Base-by-base conservation (phyloP, 1,139 yeast species). In the Waltiozyma sp. region DNA sequence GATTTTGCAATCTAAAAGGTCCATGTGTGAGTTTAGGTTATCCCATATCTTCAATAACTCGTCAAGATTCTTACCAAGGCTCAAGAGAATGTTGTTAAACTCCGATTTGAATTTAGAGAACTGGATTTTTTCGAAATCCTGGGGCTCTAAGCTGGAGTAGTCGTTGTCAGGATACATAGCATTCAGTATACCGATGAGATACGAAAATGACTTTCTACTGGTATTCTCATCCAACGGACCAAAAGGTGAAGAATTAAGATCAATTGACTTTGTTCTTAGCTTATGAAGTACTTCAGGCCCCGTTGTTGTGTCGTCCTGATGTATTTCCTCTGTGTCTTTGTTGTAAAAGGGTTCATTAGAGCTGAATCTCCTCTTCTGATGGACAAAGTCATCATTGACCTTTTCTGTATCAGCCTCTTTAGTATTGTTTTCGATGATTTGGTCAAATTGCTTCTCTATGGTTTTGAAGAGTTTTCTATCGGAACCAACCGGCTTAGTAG, bases 91-190 rank as follows among this genome's bases (percentile, higher is more conserved):
- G 55, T 87, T 86, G 59, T 88, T 88, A 55, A 91, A 82, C 43
- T 80, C 76, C 42, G 81, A 74, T 40, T 86, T 75, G 44, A 89
- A 74, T 34, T 75, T 73, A 42, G 69, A 64, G 11, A 73, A 55
- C 8, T 66, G 56, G 38, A 74, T 78, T 65, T 65, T 78, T 54
- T 66, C 68, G 65, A 91, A 95, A 51, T 87, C 88, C 18, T 81
- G 76, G 2, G 98, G 98, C 58, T 87, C 89, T 47, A 91, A 72
- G 33, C 80, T 75, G 14, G 94, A 76, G 56, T 89, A 91, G 58
- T 91, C 98, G 58, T 91, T 95, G 60, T 91, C 98, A 0, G 98
- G 97, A 58, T 86, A 91, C 1, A 94, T 81, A 11, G 94, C 86
- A 61, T 91, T 91, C 43, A 91, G 69, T 34, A 91, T 89, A 2